phyloP scores from a whole-genome alignment of 2,329 filamentous ascomycete genomes.

The Pseudopithomyces chartarum region DNA sequence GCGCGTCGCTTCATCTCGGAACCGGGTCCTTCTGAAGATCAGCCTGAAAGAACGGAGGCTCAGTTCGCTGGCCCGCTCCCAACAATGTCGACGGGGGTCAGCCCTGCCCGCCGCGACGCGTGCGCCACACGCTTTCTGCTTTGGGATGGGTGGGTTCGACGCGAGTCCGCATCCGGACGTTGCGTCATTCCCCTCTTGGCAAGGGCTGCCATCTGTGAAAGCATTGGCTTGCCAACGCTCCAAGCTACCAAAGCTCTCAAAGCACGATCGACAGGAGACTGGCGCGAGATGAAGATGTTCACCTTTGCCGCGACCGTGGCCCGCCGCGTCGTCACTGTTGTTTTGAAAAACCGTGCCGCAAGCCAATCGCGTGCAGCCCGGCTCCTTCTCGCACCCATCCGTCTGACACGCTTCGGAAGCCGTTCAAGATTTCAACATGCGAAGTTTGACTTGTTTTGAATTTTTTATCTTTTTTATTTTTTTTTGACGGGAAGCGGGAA shows the following conservation, averaged over 20 bases:
- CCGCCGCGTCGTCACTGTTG: slow-evolving; percentile 8
- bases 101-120: background rate
- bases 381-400: background rate
- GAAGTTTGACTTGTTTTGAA: too few species aligned
- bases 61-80: background rate
- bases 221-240: background rate
- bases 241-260: too few species aligned
- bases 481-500: background rate
- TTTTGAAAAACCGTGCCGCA: slow-evolving; percentile 4
- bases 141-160: background rate
- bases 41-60: slow-evolving; percentile 5
- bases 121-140: background rate
- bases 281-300: slow-evolving; percentile 15
- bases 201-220: background rate
- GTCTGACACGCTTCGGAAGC: background rate
- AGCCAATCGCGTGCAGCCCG: background rate
- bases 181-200: slow-evolving; percentile 1
- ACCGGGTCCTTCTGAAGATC: slow-evolving; percentile 1
- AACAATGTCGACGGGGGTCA: background rate
- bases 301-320: background rate
- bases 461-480: too few species aligned
- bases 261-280: slow-evolving; percentile 14
- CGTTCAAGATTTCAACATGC: background rate
- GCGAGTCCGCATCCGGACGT: background rate
- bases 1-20: slow-evolving; percentile 5